These are phyloP conservation scores for Monosporozyma aquatica DNA, from an alignment of 805 yeast genomes.

Conservation along the genomic window DNA sequence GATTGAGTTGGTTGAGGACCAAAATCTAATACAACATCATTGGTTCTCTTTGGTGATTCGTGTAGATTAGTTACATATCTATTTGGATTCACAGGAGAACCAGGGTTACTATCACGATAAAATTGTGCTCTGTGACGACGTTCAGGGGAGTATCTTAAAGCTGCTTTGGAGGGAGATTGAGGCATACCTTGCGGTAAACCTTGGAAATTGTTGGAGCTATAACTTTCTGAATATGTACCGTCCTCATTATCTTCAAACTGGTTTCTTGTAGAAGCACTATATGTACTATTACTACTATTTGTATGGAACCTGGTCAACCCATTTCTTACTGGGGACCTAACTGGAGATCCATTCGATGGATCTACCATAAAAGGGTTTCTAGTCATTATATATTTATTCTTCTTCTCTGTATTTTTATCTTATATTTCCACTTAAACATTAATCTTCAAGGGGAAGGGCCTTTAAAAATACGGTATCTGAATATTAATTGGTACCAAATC, in stretches of 20 bases:
- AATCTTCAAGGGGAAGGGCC: too few relatives aligned
- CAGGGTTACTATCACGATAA: constrained; percentile 26
- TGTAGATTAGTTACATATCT: constrained; percentile 58
- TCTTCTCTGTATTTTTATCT: not conserved
- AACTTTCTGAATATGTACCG: constrained; percentile 12
- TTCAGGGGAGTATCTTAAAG: constrained; percentile 33
- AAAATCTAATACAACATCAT: constrained; percentile 41
- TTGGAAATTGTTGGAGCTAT: constrained; percentile 25
- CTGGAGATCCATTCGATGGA: constrained; percentile 23
- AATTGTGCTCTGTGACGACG: constrained; percentile 29
- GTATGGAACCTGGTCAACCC: constrained; percentile 23
- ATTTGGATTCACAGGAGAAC: constrained; percentile 37
- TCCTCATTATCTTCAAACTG: constrained; percentile 4
- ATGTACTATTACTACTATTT: constrained; percentile 16
- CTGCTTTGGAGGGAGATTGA: constrained; percentile 35
- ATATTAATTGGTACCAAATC: too few relatives aligned
- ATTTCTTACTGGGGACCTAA: constrained; percentile 21
- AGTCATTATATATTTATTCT: constrained; percentile 14
- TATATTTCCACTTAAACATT: not conserved
- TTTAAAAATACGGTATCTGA: too few relatives aligned
- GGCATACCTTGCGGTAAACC: constrained; percentile 29
- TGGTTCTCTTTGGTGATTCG: constrained; percentile 61
- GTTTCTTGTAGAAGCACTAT: not conserved
- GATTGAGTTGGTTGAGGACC: constrained; percentile 9
- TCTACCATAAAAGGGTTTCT: constrained; percentile 31